Conservation (phyloP, 192 early-diverging fungal genomes). For the Allomyces javanicus region DNA sequence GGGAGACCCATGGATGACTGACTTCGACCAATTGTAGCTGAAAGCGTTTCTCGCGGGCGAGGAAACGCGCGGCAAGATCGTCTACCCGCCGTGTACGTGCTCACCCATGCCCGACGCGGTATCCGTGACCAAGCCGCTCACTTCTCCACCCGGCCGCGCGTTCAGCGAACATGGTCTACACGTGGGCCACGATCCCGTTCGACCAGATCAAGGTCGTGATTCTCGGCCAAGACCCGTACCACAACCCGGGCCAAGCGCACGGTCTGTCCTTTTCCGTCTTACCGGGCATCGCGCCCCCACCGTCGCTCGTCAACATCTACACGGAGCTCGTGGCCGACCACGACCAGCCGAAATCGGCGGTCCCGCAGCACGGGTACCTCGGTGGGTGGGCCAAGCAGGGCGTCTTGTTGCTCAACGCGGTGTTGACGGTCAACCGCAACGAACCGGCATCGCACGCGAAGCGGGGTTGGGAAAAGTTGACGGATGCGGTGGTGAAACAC, state of each 20-base stretch:
- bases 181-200: slow-evolving; percentile 57
- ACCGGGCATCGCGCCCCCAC: slow-evolving; percentile 52
- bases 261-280: slow-evolving; percentile 82
- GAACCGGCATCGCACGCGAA: slow-evolving; percentile 60
- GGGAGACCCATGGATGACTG: too few species aligned
- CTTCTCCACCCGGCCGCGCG: not conserved
- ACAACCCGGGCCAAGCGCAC: slow-evolving; percentile 60
- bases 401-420: slow-evolving; percentile 73
- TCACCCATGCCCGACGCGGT: not conserved
- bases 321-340: slow-evolving; percentile 53
- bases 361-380: slow-evolving; percentile 38
- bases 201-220: slow-evolving; percentile 64
- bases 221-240: slow-evolving; percentile 74
- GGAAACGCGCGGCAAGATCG: slow-evolving; percentile 16
- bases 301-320: slow-evolving; percentile 83
- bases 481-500: slow-evolving; percentile 57
- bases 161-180: slow-evolving; percentile 48
- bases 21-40: slow-evolving; percentile 15
- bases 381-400: slow-evolving; percentile 66
- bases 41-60: slow-evolving; percentile 50
- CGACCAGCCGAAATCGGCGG: slow-evolving; percentile 30
- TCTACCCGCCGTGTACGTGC: slow-evolving; percentile 46
- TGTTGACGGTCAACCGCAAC: slow-evolving; percentile 62
- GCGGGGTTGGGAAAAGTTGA: slow-evolving; percentile 73
- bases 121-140: too few species aligned